Evolutionary conservation across 306 rosid species (phyloP).

Genomic region (Astragalus glycyphyllos): DNA sequence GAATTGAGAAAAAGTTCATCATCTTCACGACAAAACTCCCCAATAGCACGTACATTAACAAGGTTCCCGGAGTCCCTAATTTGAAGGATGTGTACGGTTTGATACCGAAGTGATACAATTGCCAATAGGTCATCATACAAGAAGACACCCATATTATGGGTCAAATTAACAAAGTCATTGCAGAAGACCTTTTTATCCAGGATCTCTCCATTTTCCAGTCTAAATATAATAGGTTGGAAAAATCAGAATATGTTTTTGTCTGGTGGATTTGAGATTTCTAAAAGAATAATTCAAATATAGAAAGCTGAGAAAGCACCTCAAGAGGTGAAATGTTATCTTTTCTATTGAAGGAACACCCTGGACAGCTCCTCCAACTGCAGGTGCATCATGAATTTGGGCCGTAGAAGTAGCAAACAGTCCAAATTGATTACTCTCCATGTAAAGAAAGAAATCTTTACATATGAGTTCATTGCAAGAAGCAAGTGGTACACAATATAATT

Average conservation of each 20-base stretch:
- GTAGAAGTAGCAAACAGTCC: slow-evolving; percentile 95
- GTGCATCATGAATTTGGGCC: slow-evolving; percentile 70
- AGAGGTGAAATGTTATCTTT: slow-evolving; percentile 86
- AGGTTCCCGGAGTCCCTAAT: slow-evolving; percentile 90
- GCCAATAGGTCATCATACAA: slow-evolving; percentile 96
- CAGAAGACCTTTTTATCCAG: slow-evolving; percentile 83
- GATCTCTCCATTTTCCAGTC: slow-evolving; percentile 85
- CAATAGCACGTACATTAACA: slow-evolving; percentile 82
- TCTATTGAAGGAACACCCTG: slow-evolving; percentile 88
- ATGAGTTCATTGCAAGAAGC: slow-evolving; percentile 84
- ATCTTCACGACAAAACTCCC: slow-evolving; percentile 91
- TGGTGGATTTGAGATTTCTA: neutral
- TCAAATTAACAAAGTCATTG: slow-evolving; percentile 84
- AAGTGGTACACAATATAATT: slow-evolving; percentile 74
- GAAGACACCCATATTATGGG: slow-evolving; percentile 90
- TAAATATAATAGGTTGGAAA: slow-evolving; percentile 46
- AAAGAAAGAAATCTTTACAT: slow-evolving; percentile 94
- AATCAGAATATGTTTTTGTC: slow-evolving; percentile 14
- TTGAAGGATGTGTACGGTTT: slow-evolving; percentile 85
- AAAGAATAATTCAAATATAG: slow-evolving; percentile 4
- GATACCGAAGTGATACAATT: slow-evolving; percentile 93
- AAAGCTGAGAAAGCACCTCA: slow-evolving; percentile 61
- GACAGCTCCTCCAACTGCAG: slow-evolving; percentile 82
- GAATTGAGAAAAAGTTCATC: slow-evolving; percentile 93
- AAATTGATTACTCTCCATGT: slow-evolving; percentile 76